These are phyloP conservation scores for Scedosporium boydii DNA, from an alignment of 2,329 filamentous ascomycete genomes.

Conservation along the genomic window DNA sequence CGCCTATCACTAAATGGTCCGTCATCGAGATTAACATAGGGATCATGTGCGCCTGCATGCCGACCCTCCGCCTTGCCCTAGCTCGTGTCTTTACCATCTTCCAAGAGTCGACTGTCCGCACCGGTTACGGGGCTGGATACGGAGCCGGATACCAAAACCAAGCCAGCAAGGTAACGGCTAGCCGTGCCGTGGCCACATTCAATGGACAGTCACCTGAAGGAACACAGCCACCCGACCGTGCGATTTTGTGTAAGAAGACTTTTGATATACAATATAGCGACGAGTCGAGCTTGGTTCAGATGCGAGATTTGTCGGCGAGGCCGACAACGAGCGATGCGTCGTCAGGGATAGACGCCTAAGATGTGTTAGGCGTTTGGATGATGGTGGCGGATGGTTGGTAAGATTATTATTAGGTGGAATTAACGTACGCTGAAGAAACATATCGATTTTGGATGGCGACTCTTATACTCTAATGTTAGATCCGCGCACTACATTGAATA, in stretches of 20 bases:
- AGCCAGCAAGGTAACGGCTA: constrained; percentile 5
- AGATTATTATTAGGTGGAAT: too few relatives aligned
- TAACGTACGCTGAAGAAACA: too few relatives aligned
- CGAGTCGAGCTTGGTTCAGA: constrained; percentile 21
- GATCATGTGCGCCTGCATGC: constrained; percentile 23
- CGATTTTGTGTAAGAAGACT: constrained; percentile 22
- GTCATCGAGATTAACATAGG: constrained; percentile 22
- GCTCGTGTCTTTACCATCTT: constrained; percentile 22
- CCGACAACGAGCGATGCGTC: neutral
- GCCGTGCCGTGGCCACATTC: constrained; percentile 8
- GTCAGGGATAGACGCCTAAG: neutral
- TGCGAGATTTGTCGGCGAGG: constrained; percentile 14
- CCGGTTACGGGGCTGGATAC: neutral
- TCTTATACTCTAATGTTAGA: too few relatives aligned
- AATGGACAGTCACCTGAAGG: neutral
- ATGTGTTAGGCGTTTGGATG: too few relatives aligned
- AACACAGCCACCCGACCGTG: neutral
- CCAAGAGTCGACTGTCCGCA: constrained; percentile 16
- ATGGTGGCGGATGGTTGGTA: too few relatives aligned
- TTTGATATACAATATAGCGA: constrained; percentile 26
- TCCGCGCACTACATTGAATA: too few relatives aligned
- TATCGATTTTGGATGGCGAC: too few relatives aligned
- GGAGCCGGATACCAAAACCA: constrained; percentile 17
- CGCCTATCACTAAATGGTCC: constrained; percentile 18
- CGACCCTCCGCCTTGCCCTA: constrained; percentile 18